These are phyloP conservation scores for Schizosaccharomyces osmophilus DNA, from an alignment of 805 yeast genomes.

Conservation along the genomic window DNA sequence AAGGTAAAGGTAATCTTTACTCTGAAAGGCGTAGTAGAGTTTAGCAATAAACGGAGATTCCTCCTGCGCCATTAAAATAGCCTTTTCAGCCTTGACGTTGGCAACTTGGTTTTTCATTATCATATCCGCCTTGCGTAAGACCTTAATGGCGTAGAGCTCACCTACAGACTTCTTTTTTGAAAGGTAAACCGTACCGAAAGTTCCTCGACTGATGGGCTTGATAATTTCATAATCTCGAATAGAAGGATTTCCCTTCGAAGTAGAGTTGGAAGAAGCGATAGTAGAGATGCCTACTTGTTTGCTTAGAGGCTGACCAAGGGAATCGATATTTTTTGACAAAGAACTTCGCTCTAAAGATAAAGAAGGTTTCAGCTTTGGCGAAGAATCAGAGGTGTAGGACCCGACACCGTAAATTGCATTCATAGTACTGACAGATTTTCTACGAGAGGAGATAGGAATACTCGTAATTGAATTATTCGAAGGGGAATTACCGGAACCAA, in stretches of 20 bases:
- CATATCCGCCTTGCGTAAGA: slow-evolving; percentile 80
- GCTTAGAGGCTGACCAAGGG: not conserved
- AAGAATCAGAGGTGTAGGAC: not conserved
- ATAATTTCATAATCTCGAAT: slow-evolving; percentile 73
- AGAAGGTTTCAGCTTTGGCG: not conserved
- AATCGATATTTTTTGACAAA: not conserved
- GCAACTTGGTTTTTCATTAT: slow-evolving; percentile 88
- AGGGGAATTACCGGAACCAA: not conserved
- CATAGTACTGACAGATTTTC: not conserved
- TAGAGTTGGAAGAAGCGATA: not conserved
- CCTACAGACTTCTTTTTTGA: slow-evolving; percentile 70
- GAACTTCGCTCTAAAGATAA: not conserved
- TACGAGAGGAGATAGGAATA: not conserved
- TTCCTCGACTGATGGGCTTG: slow-evolving; percentile 89
- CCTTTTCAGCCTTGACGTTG: slow-evolving; percentile 82
- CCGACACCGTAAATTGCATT: not conserved
- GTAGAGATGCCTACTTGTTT: not conserved
- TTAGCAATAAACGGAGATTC: slow-evolving; percentile 85
- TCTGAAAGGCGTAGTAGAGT: slow-evolving; percentile 69
- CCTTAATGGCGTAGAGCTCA: slow-evolving; percentile 86
- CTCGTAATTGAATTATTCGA: no score
- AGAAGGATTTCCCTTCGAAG: slow-evolving; percentile 26
- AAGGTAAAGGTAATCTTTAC: slow-evolving; percentile 57
- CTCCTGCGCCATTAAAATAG: slow-evolving; percentile 73
- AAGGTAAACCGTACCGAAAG: slow-evolving; percentile 83